Evolutionary conservation across 1,284 basidiomycete genomes (phyloP), one percentile per base, ranked within the genome.

Genomic region (Rhizopogon parksii): DNA sequence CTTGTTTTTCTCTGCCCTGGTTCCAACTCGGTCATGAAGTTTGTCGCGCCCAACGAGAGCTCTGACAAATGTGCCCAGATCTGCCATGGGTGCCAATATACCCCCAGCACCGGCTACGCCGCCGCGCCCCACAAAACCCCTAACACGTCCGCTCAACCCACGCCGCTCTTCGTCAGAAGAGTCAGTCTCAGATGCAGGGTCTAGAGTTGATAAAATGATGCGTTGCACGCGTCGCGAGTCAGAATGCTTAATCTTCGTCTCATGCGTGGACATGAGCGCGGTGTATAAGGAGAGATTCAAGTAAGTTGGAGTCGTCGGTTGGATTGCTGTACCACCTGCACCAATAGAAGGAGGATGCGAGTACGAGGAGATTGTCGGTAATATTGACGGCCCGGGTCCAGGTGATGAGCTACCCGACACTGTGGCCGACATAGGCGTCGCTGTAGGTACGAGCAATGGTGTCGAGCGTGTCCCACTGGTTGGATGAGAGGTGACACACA

Each of bases 141-240:
- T 71, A 59, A 53, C 67, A 53, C 63, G 60, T 32, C 56, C 56
- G 21, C 59, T 52, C 49, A 57, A 63, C 61, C 56, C 63, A 52
- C 57, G 57, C 51, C 59, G 59, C 58, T 55, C 63, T 40, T 59
- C 63, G 55, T 57, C 64, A 40, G 53, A 63, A 12, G 53, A 64
- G 27, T 65, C 65, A 5, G 65, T 66, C 45, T 68, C 67, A 14
- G 67, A 65, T n/a, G 67, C 63, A 39, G 56, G 45, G 54, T 79
- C 78, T 14, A 80, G 58, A 57, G 74, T 77, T 54, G 70, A 76
- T 50, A 76, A 68, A 35, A 87, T 71, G 21, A 77, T 81, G 27
- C 79, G 76, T 46, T 81, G 79, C 8, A 83, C 79, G 53, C 78
- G 81, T 53, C 82, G 79, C 7, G 77, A 68, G 52, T 85, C 84